A percentile compares a stretch with the other conserved stretches of the same genome.
These are phyloP conservation scores for Chaetomium cochliodes DNA, from an alignment of 495 filamentous ascomycete species.

Conservation along the genomic window DNA sequence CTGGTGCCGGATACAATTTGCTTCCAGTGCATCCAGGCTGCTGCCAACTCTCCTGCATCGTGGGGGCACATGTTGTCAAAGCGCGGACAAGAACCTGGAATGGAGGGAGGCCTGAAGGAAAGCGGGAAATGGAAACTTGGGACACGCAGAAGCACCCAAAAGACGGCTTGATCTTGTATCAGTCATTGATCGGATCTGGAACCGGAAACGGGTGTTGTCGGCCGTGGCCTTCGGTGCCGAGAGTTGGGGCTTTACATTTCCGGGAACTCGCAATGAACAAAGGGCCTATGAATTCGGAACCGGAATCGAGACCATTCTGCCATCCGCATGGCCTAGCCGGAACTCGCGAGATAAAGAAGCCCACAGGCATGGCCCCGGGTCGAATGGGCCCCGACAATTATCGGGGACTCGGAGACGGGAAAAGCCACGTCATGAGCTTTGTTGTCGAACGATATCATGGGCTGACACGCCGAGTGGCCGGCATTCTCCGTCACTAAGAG, in stretches of 20 bases:
- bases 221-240: not conserved
- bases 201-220: no score
- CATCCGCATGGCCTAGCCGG: not conserved
- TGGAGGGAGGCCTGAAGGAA: no score
- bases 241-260: not conserved
- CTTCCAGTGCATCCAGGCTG: no score
- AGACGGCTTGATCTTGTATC: no score
- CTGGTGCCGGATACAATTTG: no score
- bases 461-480: not conserved
- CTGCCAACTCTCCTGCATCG: no score
- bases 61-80: no score
- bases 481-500: not conserved
- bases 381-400: not conserved
- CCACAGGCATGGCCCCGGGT: conserved; percentile 1
- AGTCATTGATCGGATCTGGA: no score
- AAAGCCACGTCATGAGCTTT: not conserved
- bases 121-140: no score
- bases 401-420: conserved; percentile 9
- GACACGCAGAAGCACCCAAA: no score
- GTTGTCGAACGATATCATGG: not conserved
- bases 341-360: not conserved
- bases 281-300: not conserved
- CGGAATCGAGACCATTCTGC: conserved; percentile 6
- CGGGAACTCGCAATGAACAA: not conserved
- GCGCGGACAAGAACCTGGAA: no score